Base-by-base conservation (phyloP, 192 early-diverging fungal genomes). In the Umbelopsis sp. region DNA sequence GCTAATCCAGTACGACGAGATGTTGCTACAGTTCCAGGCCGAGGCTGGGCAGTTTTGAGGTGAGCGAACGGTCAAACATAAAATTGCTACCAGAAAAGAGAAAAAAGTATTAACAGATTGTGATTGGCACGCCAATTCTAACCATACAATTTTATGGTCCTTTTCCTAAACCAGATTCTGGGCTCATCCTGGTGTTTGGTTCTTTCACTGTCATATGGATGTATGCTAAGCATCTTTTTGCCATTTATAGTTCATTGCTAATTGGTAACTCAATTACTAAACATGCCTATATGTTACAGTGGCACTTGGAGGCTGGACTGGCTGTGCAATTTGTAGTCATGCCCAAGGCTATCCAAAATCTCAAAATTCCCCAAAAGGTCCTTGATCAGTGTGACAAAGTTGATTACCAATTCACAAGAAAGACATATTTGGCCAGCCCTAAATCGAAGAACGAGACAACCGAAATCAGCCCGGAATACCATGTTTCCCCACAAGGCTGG, bases 1-100 rank as follows among this genome's bases (percentile, higher is more conserved):
- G 72, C 50, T 49, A 79, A 49, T 69, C 84, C 69, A 0, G 68
- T 90, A 12, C 80, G 84, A 13, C 85, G 92, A 21, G 92, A 94
- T 72, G 86, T 86, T 2, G 78, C 90, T 46, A 77, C 82, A 1
- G 80, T 92, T 18, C 89, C 88, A 18, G 22, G 71, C 3, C 68
- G 21, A 68, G 80, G 82, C 45, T 85, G 73, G 66, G 76, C 75
- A 18, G 79, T 80, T 20, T 76, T 84, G 47, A 79, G 67, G 67
- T 68, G 37, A 41, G 37, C 37, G 5, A 41, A 1, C 10, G 10
- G 37, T 41, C 37, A 41, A 41, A 9, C 5, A 41, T 0, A 6
- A 41, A 41, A 9, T 41, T 41, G 5, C 6, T 41, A 9, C 10
- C 37, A 6, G 6, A 10, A 41, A 6, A 41, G 37, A 41, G 37